Percentiles rank a stretch among this genome's conserved stretches.
Evolutionary conservation across 345 rosid species (phyloP).

Genomic region (Clarkia xantiana): DNA sequence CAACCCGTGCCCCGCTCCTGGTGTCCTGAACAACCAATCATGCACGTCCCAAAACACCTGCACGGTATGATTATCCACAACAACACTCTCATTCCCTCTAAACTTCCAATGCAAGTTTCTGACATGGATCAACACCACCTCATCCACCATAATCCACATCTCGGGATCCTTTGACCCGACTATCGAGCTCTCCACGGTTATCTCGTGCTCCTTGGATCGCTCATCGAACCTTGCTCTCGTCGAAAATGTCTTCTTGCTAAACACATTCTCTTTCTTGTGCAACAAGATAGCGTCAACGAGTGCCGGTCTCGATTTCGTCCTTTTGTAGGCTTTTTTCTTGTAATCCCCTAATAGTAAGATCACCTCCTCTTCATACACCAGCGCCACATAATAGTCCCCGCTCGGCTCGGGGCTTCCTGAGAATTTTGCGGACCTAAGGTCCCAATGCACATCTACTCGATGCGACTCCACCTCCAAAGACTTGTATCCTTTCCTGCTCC

Average conservation of each 20-base stretch:
- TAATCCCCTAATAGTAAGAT: conserved; percentile 65
- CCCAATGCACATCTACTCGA: conserved; percentile 62
- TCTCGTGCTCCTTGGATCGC: conserved; percentile 55
- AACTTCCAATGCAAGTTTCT: conserved; percentile 90
- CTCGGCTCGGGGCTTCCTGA: conserved; percentile 62
- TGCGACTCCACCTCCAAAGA: conserved; percentile 54
- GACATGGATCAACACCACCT: conserved; percentile 53
- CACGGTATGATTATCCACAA: conserved; percentile 32
- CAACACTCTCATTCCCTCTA: conserved; percentile 76
- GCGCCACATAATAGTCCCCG: conserved; percentile 61
- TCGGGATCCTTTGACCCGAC: conserved; percentile 55
- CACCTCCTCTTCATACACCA: conserved; percentile 81
- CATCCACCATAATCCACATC: conserved; percentile 94
- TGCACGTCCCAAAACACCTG: conserved; percentile 83
- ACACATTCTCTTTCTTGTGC: conserved; percentile 72
- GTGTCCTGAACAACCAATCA: conserved; percentile 71
- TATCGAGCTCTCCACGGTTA: conserved; percentile 63
- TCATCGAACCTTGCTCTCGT: conserved; percentile 67
- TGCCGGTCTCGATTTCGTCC: conserved; percentile 72
- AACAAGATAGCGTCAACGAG: conserved; percentile 42
- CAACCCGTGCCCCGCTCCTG: conserved; percentile 56
- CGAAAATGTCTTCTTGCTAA: conserved; percentile 59
- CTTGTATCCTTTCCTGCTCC: conserved; percentile 77
- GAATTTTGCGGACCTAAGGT: conserved; percentile 69
- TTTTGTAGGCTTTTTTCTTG: conserved; percentile 77